phyloP scores from a whole-genome alignment of 176 grass and related monocot genomes.

The Miscanthus lutarioriparius region DNA sequence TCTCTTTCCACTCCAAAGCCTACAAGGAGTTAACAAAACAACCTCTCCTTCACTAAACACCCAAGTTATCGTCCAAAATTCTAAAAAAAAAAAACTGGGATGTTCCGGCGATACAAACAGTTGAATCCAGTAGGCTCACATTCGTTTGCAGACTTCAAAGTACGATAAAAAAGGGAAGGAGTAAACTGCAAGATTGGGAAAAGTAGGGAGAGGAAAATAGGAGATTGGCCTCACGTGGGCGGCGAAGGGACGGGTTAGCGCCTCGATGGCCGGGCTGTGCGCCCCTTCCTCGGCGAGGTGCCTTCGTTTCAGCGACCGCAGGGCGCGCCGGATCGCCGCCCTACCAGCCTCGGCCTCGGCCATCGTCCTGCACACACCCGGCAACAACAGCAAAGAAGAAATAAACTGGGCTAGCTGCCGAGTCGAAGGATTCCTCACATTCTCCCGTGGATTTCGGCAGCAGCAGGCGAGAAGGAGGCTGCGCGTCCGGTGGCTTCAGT shows the following conservation, averaged over 20 bases:
- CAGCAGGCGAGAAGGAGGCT: background rate
- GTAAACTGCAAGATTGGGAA: background rate
- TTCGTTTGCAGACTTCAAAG: constrained; percentile 7
- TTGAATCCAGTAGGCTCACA: background rate
- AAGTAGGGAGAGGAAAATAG: background rate
- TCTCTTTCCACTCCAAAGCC: constrained; percentile 93
- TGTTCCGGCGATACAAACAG: background rate
- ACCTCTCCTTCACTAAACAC: background rate
- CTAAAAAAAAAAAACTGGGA: background rate
- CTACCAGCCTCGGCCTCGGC: constrained; percentile 64
- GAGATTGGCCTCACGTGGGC: constrained; percentile 58
- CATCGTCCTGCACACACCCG: constrained; percentile 49
- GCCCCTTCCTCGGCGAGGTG: constrained; percentile 78
- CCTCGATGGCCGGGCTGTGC: constrained; percentile 71
- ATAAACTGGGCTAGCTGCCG: background rate
- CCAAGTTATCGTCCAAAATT: background rate
- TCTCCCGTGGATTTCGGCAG: background rate
- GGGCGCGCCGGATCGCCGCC: constrained; percentile 55
- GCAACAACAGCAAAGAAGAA: constrained; percentile 14
- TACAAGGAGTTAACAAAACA: constrained; percentile 31
- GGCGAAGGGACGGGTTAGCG: constrained; percentile 69
- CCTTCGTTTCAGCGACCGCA: constrained; percentile 53
- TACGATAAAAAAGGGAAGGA: background rate
- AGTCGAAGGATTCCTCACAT: constrained; percentile 4
- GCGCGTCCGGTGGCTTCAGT: constrained; percentile 19